These are phyloP conservation scores for Puccinia hordei DNA, from an alignment of 1,284 basidiomycete species.

Conservation along the genomic window DNA sequence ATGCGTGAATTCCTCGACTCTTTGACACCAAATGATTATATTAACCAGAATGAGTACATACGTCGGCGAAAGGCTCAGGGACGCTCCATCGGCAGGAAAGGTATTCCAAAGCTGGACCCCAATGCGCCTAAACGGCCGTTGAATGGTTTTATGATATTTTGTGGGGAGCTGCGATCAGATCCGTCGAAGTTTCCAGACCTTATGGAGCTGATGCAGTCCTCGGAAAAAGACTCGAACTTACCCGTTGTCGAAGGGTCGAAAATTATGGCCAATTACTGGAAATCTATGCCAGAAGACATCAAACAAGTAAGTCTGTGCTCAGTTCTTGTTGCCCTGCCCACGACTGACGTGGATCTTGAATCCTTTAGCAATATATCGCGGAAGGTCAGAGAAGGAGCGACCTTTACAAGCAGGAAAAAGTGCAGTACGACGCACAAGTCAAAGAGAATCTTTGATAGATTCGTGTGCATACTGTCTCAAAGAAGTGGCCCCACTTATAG, in stretches of 20 bases:
- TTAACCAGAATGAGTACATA: conserved; percentile 47
- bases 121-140: conserved; percentile 44
- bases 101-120: conserved; percentile 44
- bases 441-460: background rate
- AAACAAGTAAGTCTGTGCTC: conserved; percentile 32
- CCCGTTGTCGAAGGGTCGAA: conserved; percentile 32
- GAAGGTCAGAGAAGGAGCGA: conserved; percentile 41
- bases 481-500: no score
- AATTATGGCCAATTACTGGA: conserved; percentile 37
- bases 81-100: conserved; percentile 11
- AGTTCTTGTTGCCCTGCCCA: background rate
- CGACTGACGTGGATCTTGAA: background rate
- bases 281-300: conserved; percentile 32
- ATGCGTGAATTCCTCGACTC: conserved; percentile 48
- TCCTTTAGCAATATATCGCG: conserved; percentile 5
- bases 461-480: background rate
- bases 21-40: conserved; percentile 41
- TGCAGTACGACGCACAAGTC: conserved; percentile 18
- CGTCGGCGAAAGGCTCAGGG: conserved; percentile 35
- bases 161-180: conserved; percentile 35
- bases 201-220: conserved; percentile 1
- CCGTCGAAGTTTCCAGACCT: conserved; percentile 34
- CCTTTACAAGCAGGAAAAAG: conserved; percentile 43
- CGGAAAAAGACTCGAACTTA: conserved; percentile 23
- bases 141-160: conserved; percentile 49